These are phyloP conservation scores for Cordyceps javanica DNA, from an alignment of 2,329 filamentous ascomycete species.

Conservation along the genomic window DNA sequence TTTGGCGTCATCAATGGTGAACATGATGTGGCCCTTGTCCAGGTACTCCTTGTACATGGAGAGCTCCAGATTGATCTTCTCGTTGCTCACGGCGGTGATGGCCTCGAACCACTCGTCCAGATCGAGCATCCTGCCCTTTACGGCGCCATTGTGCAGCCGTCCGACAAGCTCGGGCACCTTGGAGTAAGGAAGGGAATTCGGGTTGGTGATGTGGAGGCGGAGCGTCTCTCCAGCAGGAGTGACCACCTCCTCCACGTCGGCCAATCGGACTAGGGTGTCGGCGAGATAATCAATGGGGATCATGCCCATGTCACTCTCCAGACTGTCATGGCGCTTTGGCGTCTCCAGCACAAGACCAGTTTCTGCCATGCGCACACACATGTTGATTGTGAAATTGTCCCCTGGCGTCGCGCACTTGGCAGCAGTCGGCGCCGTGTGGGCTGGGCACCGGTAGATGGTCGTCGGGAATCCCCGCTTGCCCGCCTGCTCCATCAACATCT, in stretches of 20 bases:
- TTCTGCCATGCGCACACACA: neutral
- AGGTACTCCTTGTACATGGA: conserved; percentile 7
- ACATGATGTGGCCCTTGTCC: conserved; percentile 3
- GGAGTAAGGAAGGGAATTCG: neutral
- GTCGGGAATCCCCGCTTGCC: conserved; percentile 20
- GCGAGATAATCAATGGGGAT: conserved; percentile 8
- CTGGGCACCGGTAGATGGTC: conserved; percentile 16
- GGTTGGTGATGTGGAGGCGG: conserved; percentile 2
- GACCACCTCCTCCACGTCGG: neutral
- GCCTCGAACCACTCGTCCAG: conserved; percentile 4
- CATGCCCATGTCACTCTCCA: conserved; percentile 7
- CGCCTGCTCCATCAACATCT: conserved; percentile 20
- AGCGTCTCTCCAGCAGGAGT: neutral
- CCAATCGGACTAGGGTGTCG: conserved; percentile 2
- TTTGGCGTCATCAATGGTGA: neutral
- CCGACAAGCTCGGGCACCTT: neutral
- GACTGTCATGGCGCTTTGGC: neutral
- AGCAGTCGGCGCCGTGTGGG: conserved; percentile 10
- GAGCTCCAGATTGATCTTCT: neutral
- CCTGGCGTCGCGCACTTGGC: neutral
- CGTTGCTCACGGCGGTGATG: neutral
- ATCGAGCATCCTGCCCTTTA: neutral
- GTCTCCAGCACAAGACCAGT: neutral
- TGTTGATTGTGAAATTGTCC: conserved; percentile 7
- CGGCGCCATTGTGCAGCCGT: neutral